Conservation (phyloP, 2,329 filamentous ascomycete genomes). For the Scedosporium dehoogii region DNA sequence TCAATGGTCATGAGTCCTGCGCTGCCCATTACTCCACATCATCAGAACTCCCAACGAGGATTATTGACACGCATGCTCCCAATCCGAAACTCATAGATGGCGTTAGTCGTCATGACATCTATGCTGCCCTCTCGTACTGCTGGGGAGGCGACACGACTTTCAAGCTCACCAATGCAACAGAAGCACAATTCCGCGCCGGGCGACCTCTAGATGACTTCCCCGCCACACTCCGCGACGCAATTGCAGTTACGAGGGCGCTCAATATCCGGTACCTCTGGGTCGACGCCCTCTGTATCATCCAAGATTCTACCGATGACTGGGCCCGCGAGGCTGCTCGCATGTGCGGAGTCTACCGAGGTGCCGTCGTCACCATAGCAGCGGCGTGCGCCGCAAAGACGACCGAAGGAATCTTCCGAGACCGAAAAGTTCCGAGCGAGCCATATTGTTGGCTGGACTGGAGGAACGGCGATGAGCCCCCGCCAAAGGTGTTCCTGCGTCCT, state of each 20-base stretch:
- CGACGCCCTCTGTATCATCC: slow-evolving; percentile 10
- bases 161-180: background rate
- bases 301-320: slow-evolving; percentile 7
- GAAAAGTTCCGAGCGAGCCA: background rate
- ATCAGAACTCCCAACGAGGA: background rate
- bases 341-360: background rate
- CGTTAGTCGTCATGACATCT: background rate
- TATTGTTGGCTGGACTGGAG: background rate
- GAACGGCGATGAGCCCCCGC: background rate
- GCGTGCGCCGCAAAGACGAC: background rate
- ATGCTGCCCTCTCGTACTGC: slow-evolving; percentile 2
- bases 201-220: background rate
- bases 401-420: background rate
- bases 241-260: slow-evolving; percentile 5
- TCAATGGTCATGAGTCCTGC: background rate
- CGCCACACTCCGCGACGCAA: slow-evolving; percentile 5
- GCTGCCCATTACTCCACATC: background rate
- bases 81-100: background rate
- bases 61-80: background rate
- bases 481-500: slow-evolving; percentile 1
- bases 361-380: background rate
- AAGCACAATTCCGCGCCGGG: background rate
- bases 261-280: slow-evolving; percentile 9
- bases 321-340: background rate
- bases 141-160: background rate